Conservation (phyloP, 2,329 filamentous ascomycete species). For the Rasamsonia emersonii region DNA sequence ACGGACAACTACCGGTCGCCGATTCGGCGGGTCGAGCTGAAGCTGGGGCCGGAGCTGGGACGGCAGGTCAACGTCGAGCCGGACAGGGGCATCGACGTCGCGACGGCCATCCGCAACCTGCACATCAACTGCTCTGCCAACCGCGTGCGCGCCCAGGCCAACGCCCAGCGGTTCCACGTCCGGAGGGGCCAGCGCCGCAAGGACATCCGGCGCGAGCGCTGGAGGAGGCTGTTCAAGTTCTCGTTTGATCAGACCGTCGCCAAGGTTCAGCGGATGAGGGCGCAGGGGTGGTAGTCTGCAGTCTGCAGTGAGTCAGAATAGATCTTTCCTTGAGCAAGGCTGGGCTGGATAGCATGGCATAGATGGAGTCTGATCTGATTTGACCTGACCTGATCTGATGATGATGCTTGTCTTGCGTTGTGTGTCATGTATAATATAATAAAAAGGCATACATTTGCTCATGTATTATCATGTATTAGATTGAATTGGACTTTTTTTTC, state of each 20-base stretch:
- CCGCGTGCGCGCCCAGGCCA: slow-evolving; percentile 21
- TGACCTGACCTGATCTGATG: too few species aligned
- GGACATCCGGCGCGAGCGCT: slow-evolving; percentile 28
- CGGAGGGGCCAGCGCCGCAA: slow-evolving; percentile 34
- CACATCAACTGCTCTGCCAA: slow-evolving; percentile 21
- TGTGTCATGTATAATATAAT: not conserved
- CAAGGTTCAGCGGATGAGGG: slow-evolving; percentile 36
- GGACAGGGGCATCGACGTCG: slow-evolving; percentile 23
- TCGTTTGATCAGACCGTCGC: slow-evolving; percentile 35
- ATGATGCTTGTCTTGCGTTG: not conserved
- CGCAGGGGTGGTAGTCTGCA: slow-evolving; percentile 40
- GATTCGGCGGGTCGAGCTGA: slow-evolving; percentile 21
- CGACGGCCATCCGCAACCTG: slow-evolving; percentile 20
- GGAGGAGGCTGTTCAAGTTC: slow-evolving; percentile 37
- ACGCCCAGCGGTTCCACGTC: slow-evolving; percentile 33
- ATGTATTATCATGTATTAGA: not conserved
- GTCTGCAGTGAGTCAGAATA: too few species aligned
- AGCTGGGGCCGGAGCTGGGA: slow-evolving; percentile 29
- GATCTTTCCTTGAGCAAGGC: too few species aligned
- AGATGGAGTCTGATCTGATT: too few species aligned
- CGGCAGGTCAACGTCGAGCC: slow-evolving; percentile 27
- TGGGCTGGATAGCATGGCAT: too few species aligned
- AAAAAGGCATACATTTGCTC: not conserved
- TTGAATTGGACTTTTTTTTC: not conserved
- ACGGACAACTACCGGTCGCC: slow-evolving; percentile 13